A percentile compares a stretch with the other conserved stretches of the same genome.
Evolutionary conservation across 352 stramenopile genomes (phyloP).

Genomic region (Phytophthora litchii): DNA sequence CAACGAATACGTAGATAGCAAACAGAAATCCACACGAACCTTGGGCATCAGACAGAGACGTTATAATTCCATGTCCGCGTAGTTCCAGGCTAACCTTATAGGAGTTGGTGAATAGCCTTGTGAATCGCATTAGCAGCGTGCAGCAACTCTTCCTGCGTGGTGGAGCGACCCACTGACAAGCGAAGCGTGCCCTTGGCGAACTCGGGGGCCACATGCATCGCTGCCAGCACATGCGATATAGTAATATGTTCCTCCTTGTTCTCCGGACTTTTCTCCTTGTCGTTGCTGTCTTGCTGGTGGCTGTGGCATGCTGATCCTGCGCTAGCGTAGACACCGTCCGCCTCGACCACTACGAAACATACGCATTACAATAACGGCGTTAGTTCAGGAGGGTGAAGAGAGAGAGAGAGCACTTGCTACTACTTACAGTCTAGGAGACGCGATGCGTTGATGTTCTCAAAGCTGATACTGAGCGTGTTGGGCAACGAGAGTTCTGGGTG

Average conservation of each 20-base stretch:
- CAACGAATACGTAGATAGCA: slow-evolving; percentile 9
- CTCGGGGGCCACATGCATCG: slow-evolving; percentile 91
- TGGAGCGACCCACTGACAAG: slow-evolving; percentile 93
- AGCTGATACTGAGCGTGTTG: slow-evolving; percentile 97
- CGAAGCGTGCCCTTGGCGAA: slow-evolving; percentile 94
- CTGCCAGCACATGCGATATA: slow-evolving; percentile 91
- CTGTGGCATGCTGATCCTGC: slow-evolving; percentile 95
- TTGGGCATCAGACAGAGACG: slow-evolving; percentile 9
- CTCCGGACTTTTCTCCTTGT: slow-evolving; percentile 18
- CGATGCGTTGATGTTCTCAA: slow-evolving; percentile 85
- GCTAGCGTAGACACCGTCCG: slow-evolving; percentile 86
- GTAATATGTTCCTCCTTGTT: slow-evolving; percentile 44
- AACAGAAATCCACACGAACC: slow-evolving; percentile 7
- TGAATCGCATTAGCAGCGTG: slow-evolving; percentile 85
- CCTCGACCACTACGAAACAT: slow-evolving; percentile 65
- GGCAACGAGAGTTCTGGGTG: slow-evolving; percentile 86
- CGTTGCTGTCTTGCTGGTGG: slow-evolving; percentile 42
- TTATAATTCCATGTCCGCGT: slow-evolving; percentile 19
- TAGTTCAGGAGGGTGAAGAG: not conserved
- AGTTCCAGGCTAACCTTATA: slow-evolving; percentile 14
- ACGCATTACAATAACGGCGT: not conserved
- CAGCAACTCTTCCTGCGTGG: slow-evolving; percentile 88
- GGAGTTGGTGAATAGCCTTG: slow-evolving; percentile 47
- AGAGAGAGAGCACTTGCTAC: too few relatives aligned
- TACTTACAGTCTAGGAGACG: slow-evolving; percentile 81